Percentiles rank a stretch among this genome's conserved stretches.
Evolutionary conservation across 805 yeast species (phyloP).

Genomic region (Kodamaea kaohsiungensis): DNA sequence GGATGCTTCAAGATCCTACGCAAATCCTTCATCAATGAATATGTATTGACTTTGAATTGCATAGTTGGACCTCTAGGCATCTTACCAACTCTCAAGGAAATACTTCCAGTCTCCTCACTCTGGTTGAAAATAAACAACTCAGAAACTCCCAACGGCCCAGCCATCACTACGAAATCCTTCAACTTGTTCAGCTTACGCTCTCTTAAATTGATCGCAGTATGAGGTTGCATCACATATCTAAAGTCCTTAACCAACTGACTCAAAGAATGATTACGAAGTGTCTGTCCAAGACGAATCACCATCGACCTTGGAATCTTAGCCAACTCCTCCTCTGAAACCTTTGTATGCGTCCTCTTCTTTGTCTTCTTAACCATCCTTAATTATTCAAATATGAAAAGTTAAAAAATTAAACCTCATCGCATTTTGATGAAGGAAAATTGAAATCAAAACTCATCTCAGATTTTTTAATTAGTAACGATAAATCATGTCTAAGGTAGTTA

Average conservation of each 20-base stretch:
- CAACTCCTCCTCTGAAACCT: slow-evolving; percentile 60
- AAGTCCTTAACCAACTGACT: slow-evolving; percentile 85
- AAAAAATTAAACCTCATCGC: not conserved
- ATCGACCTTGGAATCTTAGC: slow-evolving; percentile 86
- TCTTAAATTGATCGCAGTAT: slow-evolving; percentile 84
- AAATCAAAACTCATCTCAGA: not conserved
- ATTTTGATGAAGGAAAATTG: not conserved
- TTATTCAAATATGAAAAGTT: not conserved
- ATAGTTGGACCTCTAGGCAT: slow-evolving; percentile 95
- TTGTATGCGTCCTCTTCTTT: slow-evolving; percentile 88
- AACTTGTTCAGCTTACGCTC: slow-evolving; percentile 87
- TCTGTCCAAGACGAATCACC: slow-evolving; percentile 85
- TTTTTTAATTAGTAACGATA: not conserved
- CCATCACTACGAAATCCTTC: slow-evolving; percentile 96
- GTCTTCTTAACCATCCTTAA: slow-evolving; percentile 38
- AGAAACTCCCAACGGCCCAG: slow-evolving; percentile 93
- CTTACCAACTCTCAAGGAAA: slow-evolving; percentile 79
- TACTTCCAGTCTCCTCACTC: slow-evolving; percentile 71
- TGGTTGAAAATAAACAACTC: slow-evolving; percentile 88
- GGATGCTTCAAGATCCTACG: slow-evolving; percentile 70
- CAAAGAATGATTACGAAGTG: slow-evolving; percentile 76
- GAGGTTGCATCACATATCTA: slow-evolving; percentile 92
- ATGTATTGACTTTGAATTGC: slow-evolving; percentile 74
- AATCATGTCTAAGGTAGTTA: not conserved
- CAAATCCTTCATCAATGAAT: slow-evolving; percentile 82